Base-by-base conservation (phyloP, 768 basidiomycete genomes). In the Dioszegia crocea region DNA sequence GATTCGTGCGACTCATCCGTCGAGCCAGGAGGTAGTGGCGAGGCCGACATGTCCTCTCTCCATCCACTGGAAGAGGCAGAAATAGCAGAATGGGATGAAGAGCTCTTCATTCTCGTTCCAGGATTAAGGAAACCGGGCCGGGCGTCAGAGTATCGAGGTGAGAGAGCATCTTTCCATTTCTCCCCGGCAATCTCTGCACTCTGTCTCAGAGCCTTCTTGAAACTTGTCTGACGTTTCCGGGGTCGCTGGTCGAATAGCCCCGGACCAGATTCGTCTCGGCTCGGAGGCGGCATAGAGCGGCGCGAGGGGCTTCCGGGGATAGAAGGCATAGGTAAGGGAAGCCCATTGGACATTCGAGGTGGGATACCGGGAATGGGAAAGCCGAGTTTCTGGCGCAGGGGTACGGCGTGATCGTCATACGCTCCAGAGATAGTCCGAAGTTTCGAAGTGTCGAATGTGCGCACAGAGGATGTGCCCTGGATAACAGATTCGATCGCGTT, bases 401-500 rank as follows among this genome's bases (percentile, higher is more conserved):
- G 70, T 11, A 68, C 41, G 10, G 70, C 70, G 45, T 72, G 67
- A 43, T 72, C 70, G 45, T 72, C 70, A 29, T 69, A 57, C 26
- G 70, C 57, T 16, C 69, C 72, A 1, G 69, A 68, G 1, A 59
- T 59, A 1, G 69, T 67, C 10, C 72, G 63, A 12, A 74, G 64
- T 49, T 67, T 70, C 23, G 64, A 68, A 8, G 65, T 54, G 40
- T 76, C 72, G 47, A 76, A 70, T 6, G 70, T 69, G 2, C 72
- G 59, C 12, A 73, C 68, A 2, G 74, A 68, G 10, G 72, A 72
- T 0, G 71, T 74, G 17, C 76, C 76, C 60, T 77, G 75, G 51
- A 77, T 69, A 29, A 65, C 67, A 9, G 74, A 75, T 59, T 77
- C 74, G 43, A 77, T 72, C 31, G 76, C 76, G 57, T 77, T 77